Evolutionary conservation across 1,284 basidiomycete species (phyloP), one percentile per base, ranked within the genome.

Genomic region (Trichosporon sp.): DNA sequence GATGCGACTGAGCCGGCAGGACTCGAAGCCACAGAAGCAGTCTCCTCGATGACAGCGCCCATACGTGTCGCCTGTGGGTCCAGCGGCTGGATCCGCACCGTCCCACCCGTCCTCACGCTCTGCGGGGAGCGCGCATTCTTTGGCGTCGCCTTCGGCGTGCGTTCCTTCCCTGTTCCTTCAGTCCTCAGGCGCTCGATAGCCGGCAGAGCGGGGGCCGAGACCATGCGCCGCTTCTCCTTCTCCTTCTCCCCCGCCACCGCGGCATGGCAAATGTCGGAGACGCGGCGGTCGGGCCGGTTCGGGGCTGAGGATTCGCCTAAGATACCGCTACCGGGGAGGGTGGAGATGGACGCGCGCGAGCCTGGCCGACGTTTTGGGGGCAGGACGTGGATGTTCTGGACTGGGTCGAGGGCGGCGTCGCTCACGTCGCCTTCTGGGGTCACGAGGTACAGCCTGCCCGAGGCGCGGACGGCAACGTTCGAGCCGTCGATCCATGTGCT

Each of bases 401-500:
- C 74, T 8, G 71, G 66, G 38, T 73, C 65, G 31, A 73, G 63
- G 1, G 70, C 0, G 1, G 75, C 35, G 19, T 70, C 65, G 8
- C 67, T 48, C 14, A 68, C 16, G 4, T 61, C 54, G 14, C 59
- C 59, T 48, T 73, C 59, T 1, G 74, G 68, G 40, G 74, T 74
- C 40, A 73, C 75, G 11, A 75, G 48, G 19, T 74, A 43, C 26
- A 76, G 43, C n/a, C 68, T 43, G 4, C 75, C 75, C 66, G 68
- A 3, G 32, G 72, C 70, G 16, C 71, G 68, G 12, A 64, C 75
- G 1, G 74, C 76, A 10, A 77, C 63, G 5, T 70, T 74, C 2
- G 68, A 66, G 5, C 70, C 72, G 40, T 76, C 74, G 8, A 76
- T 43, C 67, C 75, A 78, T 0, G 56, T 68, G 2, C 77, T 46